Evolutionary conservation across 148 eudicot species (phyloP).

Genomic region (Silene uniflora): DNA sequence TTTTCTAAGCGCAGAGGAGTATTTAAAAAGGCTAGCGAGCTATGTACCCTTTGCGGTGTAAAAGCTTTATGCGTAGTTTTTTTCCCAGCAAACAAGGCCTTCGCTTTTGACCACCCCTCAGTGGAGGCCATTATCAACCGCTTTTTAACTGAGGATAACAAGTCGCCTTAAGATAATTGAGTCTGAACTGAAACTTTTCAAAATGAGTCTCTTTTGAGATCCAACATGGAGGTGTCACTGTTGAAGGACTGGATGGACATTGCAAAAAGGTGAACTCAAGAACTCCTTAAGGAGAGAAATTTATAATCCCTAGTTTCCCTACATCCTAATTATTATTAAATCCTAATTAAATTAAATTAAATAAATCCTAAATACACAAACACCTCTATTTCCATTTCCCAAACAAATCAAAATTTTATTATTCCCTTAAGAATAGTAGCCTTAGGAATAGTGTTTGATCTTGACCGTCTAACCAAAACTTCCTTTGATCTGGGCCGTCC

Average conservation of each 20-base stretch:
- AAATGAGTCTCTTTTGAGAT: not conserved
- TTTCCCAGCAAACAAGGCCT: conserved; percentile 22
- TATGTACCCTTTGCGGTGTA: too few species aligned
- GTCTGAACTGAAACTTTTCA: too few species aligned
- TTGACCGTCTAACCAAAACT: too few species aligned
- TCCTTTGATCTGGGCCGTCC: too few species aligned
- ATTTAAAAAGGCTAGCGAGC: conserved; percentile 27
- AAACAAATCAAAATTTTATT: too few species aligned
- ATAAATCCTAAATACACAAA: too few species aligned
- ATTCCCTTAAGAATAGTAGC: too few species aligned
- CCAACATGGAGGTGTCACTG: conserved; percentile 18
- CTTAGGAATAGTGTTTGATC: too few species aligned
- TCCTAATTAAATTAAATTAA: too few species aligned
- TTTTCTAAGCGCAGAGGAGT: conserved; percentile 27
- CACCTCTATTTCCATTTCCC: too few species aligned
- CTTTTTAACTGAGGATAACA: not conserved
- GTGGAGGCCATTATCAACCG: conserved; percentile 19
- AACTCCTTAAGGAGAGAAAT: conserved; percentile 18
- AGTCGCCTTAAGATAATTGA: not conserved
- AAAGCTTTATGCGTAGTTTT: conserved; percentile 10
- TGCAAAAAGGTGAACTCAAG: conserved; percentile 25
- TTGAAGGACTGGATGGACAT: conserved; percentile 18
- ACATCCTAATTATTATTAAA: too few species aligned
- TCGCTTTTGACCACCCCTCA: conserved; percentile 30
- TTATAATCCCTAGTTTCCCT: too few species aligned